These are phyloP conservation scores for Beta vulgaris DNA, from an alignment of 148 eudicot species.

Conservation along the genomic window DNA sequence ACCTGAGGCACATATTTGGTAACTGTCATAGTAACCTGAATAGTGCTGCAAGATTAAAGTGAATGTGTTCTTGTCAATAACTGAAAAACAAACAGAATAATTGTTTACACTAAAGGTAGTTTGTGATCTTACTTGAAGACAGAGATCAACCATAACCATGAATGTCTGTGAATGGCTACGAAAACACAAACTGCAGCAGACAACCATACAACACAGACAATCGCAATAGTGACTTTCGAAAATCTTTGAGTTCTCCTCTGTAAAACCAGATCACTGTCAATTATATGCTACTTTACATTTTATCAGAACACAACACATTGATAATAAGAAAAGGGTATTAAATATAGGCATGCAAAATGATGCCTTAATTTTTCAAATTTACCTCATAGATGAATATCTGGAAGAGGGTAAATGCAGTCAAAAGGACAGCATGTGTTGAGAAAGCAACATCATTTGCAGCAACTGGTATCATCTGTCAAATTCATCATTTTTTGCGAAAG, in stretches of 20 bases:
- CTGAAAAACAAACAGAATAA: background rate
- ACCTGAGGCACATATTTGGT: slow-evolving; percentile 96
- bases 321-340: no score
- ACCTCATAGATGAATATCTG: slow-evolving; percentile 88
- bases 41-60: slow-evolving; percentile 51
- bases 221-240: slow-evolving; percentile 55
- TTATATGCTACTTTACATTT: background rate
- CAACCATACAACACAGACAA: slow-evolving; percentile 58
- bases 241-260: slow-evolving; percentile 81
- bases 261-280: background rate
- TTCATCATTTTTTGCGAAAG: background rate
- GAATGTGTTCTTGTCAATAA: background rate
- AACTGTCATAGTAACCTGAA: slow-evolving; percentile 85
- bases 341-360: background rate
- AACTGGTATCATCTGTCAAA: slow-evolving; percentile 84
- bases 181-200: slow-evolving; percentile 59
- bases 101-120: background rate
- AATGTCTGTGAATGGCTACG: slow-evolving; percentile 53
- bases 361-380: background rate
- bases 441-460: slow-evolving; percentile 95
- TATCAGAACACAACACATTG: no score
- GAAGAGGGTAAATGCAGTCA: slow-evolving; percentile 74
- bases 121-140: slow-evolving; percentile 61
- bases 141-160: slow-evolving; percentile 78
- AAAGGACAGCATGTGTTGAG: slow-evolving; percentile 75